Base-by-base conservation (phyloP, 148 eudicot species). In the Camellia sinensis region DNA sequence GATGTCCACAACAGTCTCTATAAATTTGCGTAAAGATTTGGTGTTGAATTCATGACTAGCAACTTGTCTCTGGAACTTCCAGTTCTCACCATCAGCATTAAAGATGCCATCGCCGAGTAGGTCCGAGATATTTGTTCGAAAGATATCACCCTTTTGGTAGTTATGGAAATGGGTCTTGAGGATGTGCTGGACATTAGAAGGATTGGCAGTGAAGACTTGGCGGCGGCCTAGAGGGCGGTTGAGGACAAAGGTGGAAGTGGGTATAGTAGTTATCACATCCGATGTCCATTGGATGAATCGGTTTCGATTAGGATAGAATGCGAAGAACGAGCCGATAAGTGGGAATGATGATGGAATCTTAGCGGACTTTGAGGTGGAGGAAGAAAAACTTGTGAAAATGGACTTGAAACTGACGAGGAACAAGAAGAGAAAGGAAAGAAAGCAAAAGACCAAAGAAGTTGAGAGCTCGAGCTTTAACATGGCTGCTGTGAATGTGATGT, bases 1-100 rank as follows among this genome's bases (percentile, higher is more conserved):
- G 6, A 63, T 6, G 66, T 85, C 90, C 18, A 87, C 88, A 8
- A 87, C 90, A 0, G 44, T 45, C 44, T 87, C 90, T 9, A 87
- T 83, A 59, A 85, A 87, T n/a, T 81, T 80, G 3, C 86, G 59
- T 1, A 87, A 57, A 8, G 90, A 87, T 40, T 73, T 85, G 37
- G 37, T 29, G 1, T 29, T 29, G 37, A 29, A 29, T 29, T 29
- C 37, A 29, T 29, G 37, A 29, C 37, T 29, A 29, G 37, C 37
- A 29, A 29, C 37, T 29, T 29, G 37, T 29, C 37, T 29, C 37
- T 29, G 37, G 37, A 29, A 29, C 37, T 29, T 29, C 37, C 37
- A 29, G 37, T 29, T 29, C 37, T 29, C 37, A 29, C 37, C 37
- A 29, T 29, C 37, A 1, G 37, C 37, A 29, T 29, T 29, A 29